Percentiles rank a stretch among this genome's conserved stretches.
phyloP scores from a whole-genome alignment of 148 eudicot species.

The Mesembryanthemum crystallinum region DNA sequence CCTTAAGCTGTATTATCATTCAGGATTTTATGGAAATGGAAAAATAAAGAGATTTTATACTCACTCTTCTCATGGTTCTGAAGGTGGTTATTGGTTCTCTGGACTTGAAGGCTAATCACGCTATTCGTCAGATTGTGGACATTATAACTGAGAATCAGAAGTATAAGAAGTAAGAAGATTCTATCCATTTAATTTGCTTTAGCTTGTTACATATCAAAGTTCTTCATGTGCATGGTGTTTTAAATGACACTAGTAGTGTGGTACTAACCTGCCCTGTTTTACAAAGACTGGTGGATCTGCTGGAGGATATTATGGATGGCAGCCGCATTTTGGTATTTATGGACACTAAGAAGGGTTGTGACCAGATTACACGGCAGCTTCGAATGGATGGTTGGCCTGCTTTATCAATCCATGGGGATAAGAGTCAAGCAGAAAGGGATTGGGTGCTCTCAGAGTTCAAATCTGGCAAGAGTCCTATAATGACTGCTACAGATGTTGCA shows the following conservation, averaged over 20 bases:
- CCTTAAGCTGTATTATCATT: not conserved
- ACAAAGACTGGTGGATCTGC: slow-evolving; percentile 76
- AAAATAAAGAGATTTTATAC: not conserved
- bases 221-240: not conserved
- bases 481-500: slow-evolving; percentile 99
- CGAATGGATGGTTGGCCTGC: slow-evolving; percentile 99
- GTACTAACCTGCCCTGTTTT: slow-evolving; percentile 13
- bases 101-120: slow-evolving; percentile 94
- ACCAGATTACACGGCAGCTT: slow-evolving; percentile 90
- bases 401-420: slow-evolving; percentile 95
- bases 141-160: slow-evolving; percentile 86
- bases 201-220: not conserved
- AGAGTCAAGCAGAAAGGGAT: slow-evolving; percentile 98
- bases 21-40: not conserved
- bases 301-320: slow-evolving; percentile 99
- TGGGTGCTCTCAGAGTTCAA: slow-evolving; percentile 97
- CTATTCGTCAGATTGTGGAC: slow-evolving; percentile 89
- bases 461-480: slow-evolving; percentile 95
- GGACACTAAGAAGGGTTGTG: slow-evolving; percentile 98
- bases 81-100: slow-evolving; percentile 90
- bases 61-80: not conserved
- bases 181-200: not conserved
- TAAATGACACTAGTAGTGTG: not conserved
- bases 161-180: slow-evolving; percentile 71
- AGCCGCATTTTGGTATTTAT: slow-evolving; percentile 90